Evolutionary conservation across 2,329 filamentous ascomycete species (phyloP).

Genomic region (Alternaria panax): DNA sequence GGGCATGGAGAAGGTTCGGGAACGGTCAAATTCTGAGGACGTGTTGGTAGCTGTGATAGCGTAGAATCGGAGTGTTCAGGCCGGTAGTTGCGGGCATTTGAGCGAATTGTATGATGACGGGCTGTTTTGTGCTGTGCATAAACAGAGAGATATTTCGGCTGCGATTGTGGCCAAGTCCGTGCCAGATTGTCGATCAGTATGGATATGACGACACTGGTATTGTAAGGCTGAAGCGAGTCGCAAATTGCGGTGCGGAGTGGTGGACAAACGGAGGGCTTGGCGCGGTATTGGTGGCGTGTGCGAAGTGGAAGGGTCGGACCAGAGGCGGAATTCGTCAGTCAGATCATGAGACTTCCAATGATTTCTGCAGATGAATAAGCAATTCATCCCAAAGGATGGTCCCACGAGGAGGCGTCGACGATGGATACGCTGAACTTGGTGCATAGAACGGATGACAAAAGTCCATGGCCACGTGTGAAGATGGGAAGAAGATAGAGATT

Average conservation of each 20-base stretch:
- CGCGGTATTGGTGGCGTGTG: not conserved
- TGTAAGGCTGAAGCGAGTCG: conserved; percentile 2
- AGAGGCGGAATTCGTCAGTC: not conserved
- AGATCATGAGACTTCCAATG: not conserved
- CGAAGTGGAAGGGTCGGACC: conserved; percentile 3
- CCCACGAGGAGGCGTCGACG: not conserved
- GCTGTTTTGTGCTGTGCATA: not conserved
- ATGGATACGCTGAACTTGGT: not conserved
- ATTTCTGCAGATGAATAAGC: not conserved
- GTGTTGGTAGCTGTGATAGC: not conserved
- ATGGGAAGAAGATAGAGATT: not conserved
- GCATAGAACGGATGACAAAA: not conserved
- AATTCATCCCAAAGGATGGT: not conserved
- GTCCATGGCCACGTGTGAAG: not conserved
- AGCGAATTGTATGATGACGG: not conserved
- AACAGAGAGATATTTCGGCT: not conserved
- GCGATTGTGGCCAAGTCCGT: not conserved
- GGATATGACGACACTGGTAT: not conserved
- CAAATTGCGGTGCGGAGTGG: not conserved
- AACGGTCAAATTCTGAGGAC: not conserved
- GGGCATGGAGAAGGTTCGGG: not conserved
- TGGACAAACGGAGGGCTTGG: conserved; percentile 11
- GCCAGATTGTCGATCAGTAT: not conserved
- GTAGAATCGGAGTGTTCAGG: not conserved
- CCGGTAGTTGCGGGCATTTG: not conserved